phyloP scores from a whole-genome alignment of 768 basidiomycete genomes.

The Xerocomellus intermedius region DNA sequence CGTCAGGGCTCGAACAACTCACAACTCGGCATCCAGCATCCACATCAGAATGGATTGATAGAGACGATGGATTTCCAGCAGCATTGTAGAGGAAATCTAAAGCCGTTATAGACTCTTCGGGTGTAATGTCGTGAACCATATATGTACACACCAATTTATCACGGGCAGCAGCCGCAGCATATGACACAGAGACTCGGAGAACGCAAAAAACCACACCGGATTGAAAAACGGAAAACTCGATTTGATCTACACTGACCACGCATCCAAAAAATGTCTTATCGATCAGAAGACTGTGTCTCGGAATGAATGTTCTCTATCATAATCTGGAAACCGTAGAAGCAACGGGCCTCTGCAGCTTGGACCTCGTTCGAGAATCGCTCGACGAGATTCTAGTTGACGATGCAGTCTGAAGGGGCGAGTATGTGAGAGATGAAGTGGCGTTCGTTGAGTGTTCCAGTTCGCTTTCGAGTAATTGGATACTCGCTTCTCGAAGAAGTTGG shows the following conservation, averaged over 20 bases:
- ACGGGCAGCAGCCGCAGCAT: too few relatives aligned
- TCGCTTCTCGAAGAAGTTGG: conserved; percentile 95
- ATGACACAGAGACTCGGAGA: too few relatives aligned
- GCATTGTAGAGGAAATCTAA: too few relatives aligned
- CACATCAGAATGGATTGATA: too few relatives aligned
- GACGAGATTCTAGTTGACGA: conserved; percentile 88
- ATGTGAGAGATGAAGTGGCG: conserved; percentile 89
- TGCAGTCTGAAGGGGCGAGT: conserved; percentile 91
- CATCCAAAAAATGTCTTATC: conserved; percentile 43
- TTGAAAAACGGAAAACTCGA: too few relatives aligned
- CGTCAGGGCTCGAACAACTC: too few relatives aligned
- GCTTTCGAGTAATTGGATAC: conserved; percentile 83
- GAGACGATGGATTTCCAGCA: too few relatives aligned
- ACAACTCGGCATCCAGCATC: too few relatives aligned
- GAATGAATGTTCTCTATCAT: conserved; percentile 99
- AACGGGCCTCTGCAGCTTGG: conserved; percentile 88
- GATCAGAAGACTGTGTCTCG: conserved; percentile 80
- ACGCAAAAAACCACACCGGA: too few relatives aligned
- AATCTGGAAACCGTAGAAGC: conserved; percentile 97
- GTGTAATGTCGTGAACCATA: too few relatives aligned
- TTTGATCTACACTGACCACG: conserved; percentile 63
- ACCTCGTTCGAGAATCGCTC: conserved; percentile 93
- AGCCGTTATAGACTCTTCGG: too few relatives aligned
- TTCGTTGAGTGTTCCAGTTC: conserved; percentile 77
- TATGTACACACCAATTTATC: too few relatives aligned